Evolutionary conservation across 1,139 yeast species (phyloP).

Genomic region (Hemisphaericaspora lyxosophila): DNA sequence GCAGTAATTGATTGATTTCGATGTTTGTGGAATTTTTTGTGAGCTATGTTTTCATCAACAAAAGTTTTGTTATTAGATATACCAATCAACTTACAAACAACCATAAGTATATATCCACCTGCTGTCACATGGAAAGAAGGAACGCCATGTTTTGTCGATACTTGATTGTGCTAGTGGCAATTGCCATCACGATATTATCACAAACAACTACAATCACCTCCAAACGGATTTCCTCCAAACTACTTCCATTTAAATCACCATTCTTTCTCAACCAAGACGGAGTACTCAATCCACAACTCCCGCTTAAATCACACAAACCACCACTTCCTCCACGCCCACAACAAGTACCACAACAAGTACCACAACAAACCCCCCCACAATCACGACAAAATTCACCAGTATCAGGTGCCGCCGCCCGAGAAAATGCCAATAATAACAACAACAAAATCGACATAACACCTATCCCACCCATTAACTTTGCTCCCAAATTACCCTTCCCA

Average conservation of each 20-base stretch:
- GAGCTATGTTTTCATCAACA: too few species aligned
- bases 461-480: slow-evolving; percentile 12
- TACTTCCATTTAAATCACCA: not conserved
- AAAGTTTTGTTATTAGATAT: too few species aligned
- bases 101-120: too few species aligned
- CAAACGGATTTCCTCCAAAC: not conserved
- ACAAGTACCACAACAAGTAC: not conserved
- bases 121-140: too few species aligned
- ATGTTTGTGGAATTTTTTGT: not conserved
- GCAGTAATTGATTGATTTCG: not conserved
- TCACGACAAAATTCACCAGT: not conserved
- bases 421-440: not conserved
- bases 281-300: not conserved
- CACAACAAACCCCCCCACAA: not conserved
- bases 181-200: not conserved
- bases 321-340: not conserved
- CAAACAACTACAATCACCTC: not conserved
- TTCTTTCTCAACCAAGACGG: not conserved
- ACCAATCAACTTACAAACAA: too few species aligned
- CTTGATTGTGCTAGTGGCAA: not conserved
- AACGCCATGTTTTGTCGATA: not conserved
- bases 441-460: slow-evolving; percentile 1
- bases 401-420: not conserved
- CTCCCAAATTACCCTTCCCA: slow-evolving; percentile 56
- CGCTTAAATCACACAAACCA: not conserved